phyloP scores from a whole-genome alignment of 2,329 filamentous ascomycete genomes.

The Ophiocordyceps sinensis region DNA sequence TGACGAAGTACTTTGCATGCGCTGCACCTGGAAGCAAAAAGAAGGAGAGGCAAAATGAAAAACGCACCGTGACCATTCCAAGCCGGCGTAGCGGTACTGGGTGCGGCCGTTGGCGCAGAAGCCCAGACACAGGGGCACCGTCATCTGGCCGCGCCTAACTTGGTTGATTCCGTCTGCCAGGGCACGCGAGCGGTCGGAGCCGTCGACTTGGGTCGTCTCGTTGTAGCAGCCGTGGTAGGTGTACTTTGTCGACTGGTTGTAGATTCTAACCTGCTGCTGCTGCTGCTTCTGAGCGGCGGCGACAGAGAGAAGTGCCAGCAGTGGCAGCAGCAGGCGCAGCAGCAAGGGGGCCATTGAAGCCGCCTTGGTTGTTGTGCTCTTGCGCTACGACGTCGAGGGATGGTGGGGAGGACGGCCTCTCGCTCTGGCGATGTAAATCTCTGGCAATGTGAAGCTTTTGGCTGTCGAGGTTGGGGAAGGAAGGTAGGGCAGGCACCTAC shows the following conservation, averaged over 20 bases:
- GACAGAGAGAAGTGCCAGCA: slow-evolving; percentile 4
- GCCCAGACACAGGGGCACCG: slow-evolving; percentile 32
- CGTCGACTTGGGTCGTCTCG: slow-evolving; percentile 33
- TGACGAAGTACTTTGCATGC: background rate
- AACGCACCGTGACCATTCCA: slow-evolving; percentile 35
- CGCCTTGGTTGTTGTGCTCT: too few relatives aligned
- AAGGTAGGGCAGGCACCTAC: too few relatives aligned
- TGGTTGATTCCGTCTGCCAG: slow-evolving; percentile 27
- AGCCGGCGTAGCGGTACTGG: slow-evolving; percentile 33
- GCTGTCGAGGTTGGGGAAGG: too few relatives aligned
- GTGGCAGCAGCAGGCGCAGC: slow-evolving; percentile 2
- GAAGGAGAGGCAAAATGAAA: background rate
- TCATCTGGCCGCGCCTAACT: slow-evolving; percentile 31
- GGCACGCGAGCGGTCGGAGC: slow-evolving; percentile 28
- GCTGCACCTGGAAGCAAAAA: background rate
- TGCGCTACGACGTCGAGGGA: too few relatives aligned
- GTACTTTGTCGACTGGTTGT: slow-evolving; percentile 24
- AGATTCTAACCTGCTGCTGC: slow-evolving; percentile 10
- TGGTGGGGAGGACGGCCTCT: too few relatives aligned
- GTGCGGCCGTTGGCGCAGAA: slow-evolving; percentile 29
- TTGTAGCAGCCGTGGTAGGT: slow-evolving; percentile 43
- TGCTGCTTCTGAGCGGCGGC: slow-evolving; percentile 5
- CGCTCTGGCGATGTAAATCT: too few relatives aligned
- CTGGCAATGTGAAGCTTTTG: too few relatives aligned
- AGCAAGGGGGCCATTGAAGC: too few relatives aligned